Percentiles rank a stretch among this genome's conserved stretches.
Conservation (phyloP, 202 grass and related monocot species). For the Eragrostis tef region DNA sequence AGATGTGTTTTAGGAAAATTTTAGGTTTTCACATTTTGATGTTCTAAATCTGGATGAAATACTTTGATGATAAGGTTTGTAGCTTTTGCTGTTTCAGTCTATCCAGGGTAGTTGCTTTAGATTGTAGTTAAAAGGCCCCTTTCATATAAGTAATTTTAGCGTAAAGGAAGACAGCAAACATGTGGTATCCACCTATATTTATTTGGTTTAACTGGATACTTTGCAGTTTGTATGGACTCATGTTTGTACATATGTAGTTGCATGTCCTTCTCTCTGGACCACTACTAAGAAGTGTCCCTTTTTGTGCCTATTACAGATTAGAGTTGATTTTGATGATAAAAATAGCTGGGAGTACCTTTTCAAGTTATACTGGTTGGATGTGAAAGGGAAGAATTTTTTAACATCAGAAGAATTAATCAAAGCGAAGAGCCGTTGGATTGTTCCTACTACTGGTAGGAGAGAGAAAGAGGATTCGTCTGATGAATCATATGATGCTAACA, state of each 20-base stretch:
- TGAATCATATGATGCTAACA: slow-evolving; percentile 80
- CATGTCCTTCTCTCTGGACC: not conserved
- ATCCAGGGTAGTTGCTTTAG: not conserved
- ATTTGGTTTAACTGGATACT: not conserved
- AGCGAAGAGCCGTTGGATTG: slow-evolving; percentile 72
- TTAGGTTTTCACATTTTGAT: not conserved
- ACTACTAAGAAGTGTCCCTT: slow-evolving; percentile 30
- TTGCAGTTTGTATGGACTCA: not conserved
- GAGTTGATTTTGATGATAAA: slow-evolving; percentile 93
- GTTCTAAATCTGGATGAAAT: not conserved
- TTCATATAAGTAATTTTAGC: not conserved
- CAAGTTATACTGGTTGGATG: slow-evolving; percentile 95
- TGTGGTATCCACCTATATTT: slow-evolving; percentile 7
- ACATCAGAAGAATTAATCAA: slow-evolving; percentile 76
- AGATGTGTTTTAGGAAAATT: not conserved
- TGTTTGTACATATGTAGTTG: slow-evolving; percentile 16
- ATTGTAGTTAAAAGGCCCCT: not conserved
- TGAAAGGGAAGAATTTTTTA: slow-evolving; percentile 76
- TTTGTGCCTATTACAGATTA: slow-evolving; percentile 53
- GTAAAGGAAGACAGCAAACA: slow-evolving; percentile 9
- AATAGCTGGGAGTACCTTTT: slow-evolving; percentile 99
- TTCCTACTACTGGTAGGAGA: slow-evolving; percentile 46
- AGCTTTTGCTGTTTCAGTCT: slow-evolving; percentile 5
- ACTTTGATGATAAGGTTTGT: slow-evolving; percentile 15
- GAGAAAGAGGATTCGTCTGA: slow-evolving; percentile 79